These are phyloP conservation scores for Coccomyxa sp. DNA, from an alignment of 139 green algal species.

Conservation along the genomic window DNA sequence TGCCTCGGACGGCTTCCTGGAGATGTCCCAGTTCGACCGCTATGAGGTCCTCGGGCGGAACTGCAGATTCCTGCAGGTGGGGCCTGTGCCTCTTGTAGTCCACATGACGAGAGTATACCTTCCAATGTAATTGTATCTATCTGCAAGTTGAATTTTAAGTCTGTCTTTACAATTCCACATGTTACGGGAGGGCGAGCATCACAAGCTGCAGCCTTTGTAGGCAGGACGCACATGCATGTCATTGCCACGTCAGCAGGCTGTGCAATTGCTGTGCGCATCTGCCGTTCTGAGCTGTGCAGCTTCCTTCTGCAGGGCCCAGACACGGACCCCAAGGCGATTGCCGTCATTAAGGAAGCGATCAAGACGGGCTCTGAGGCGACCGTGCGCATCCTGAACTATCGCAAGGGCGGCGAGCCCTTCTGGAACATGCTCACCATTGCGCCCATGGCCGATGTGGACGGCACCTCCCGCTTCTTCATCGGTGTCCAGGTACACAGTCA, in stretches of 20 bases:
- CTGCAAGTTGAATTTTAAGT: too few species aligned
- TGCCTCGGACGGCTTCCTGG: constrained; percentile 86
- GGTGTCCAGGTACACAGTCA: constrained; percentile 81
- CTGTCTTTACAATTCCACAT: too few species aligned
- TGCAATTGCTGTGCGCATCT: too few species aligned
- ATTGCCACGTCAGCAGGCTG: too few species aligned
- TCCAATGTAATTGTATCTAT: too few species aligned
- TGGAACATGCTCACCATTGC: constrained; percentile 98
- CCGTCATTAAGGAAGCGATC: constrained; percentile 77
- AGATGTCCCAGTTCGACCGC: constrained; percentile 88
- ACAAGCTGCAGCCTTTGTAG: too few species aligned
- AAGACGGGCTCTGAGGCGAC: constrained; percentile 66
- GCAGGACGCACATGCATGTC: too few species aligned
- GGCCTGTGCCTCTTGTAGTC: constrained; percentile 1
- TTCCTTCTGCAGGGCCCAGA: constrained; percentile 64
- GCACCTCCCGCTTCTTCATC: constrained; percentile 83
- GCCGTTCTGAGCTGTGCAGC: background rate
- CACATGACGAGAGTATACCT: too few species aligned
- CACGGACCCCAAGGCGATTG: constrained; percentile 76
- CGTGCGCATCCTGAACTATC: constrained; percentile 95
- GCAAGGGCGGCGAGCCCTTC: constrained; percentile 77
- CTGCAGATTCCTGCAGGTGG: constrained; percentile 64
- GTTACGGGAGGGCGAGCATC: too few species aligned
- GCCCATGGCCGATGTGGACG: constrained; percentile 82
- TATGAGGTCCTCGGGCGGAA: constrained; percentile 96